Evolutionary conservation across 2,329 filamentous ascomycete genomes (phyloP), one percentile per base, ranked within the genome.

Genomic region (Fusarium cyanostomum): DNA sequence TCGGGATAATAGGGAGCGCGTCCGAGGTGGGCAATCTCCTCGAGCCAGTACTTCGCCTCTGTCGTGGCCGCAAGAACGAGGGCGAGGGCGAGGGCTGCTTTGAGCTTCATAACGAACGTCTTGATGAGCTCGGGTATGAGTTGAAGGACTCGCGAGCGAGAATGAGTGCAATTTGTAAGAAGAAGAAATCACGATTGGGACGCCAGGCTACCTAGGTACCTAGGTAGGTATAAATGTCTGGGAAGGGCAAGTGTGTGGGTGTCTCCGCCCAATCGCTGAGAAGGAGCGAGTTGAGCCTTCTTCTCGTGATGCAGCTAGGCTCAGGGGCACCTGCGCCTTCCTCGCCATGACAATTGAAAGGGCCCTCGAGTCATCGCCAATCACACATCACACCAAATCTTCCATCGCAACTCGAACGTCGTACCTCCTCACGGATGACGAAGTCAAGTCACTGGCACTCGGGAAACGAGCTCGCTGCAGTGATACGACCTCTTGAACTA

Each of bases 1-100:
- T 74, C 72, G 3, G 71, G 71, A 15, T 71, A 69, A 16, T 72
- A 74, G 1, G 72, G 72, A 28, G 72, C 69, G 33, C 58, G 54
- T 1, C 72, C 72, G 26, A 58, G 64, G 28, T 73, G 72, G 8
- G 56, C 51, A 12, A 74, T 72, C 5, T 68, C 70, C 48, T 73
- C 72, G 13, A 74, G 66, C 72, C 72, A 74, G 31, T 65, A 72
- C 45, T 48, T 68, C 10, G 62, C 59, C 15, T 53, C 26, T 9
- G 35, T 41, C 2, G 31, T 26, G 12, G 60, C 58, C 34, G 38
- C 53, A 16, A 70, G 41, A 34, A 51, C 56, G 16, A 65, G 16
- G n/a, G 56, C 26, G 16, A 70, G 35, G 3, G 55, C 8, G 12
- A 69, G n/a, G n/a, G 56, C 4, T 10, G 12, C 28, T 10, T 38